Conservation (phyloP, 352 stramenopile species). For the Phytophthora crassamura region DNA sequence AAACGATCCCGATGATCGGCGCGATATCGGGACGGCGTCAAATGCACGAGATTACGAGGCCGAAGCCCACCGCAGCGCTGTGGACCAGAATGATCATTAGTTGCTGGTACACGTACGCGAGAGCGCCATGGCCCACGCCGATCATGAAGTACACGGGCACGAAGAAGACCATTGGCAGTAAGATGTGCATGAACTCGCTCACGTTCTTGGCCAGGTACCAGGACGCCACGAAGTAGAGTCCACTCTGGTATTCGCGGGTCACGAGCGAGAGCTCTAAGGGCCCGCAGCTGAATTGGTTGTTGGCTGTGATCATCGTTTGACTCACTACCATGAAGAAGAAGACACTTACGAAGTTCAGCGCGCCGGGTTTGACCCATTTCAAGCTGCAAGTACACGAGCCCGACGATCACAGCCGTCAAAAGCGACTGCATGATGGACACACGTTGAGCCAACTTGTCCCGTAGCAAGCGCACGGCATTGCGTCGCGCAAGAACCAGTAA, state of each 20-base stretch:
- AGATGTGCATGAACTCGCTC: slow-evolving; percentile 44
- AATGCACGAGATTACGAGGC: slow-evolving; percentile 45
- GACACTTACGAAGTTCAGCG: slow-evolving; percentile 37
- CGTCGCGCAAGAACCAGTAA: slow-evolving; percentile 29
- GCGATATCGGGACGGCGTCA: slow-evolving; percentile 28
- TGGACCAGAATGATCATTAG: slow-evolving; percentile 37
- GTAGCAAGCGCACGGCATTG: slow-evolving; percentile 41
- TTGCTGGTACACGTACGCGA: slow-evolving; percentile 33
- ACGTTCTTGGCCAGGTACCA: slow-evolving; percentile 50
- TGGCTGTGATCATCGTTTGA: slow-evolving; percentile 43
- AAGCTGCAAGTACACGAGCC: slow-evolving; percentile 42
- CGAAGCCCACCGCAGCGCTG: slow-evolving; percentile 35
- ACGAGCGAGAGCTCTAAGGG: slow-evolving; percentile 36
- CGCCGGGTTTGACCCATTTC: slow-evolving; percentile 24
- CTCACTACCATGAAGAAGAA: slow-evolving; percentile 49
- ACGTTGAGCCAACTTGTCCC: slow-evolving; percentile 36
- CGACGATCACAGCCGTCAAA: slow-evolving; percentile 32
- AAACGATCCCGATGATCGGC: slow-evolving; percentile 33
- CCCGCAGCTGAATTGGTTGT: slow-evolving; percentile 31
- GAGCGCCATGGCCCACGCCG: slow-evolving; percentile 20
- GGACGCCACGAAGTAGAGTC: slow-evolving; percentile 31
- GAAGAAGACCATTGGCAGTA: slow-evolving; percentile 39
- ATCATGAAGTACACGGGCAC: slow-evolving; percentile 42
- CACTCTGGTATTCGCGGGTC: slow-evolving; percentile 30
- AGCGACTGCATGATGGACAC: slow-evolving; percentile 31